Evolutionary conservation across 2,329 filamentous ascomycete species (phyloP), one percentile per base, ranked within the genome.

Genomic region (Fusarium vanettenii): DNA sequence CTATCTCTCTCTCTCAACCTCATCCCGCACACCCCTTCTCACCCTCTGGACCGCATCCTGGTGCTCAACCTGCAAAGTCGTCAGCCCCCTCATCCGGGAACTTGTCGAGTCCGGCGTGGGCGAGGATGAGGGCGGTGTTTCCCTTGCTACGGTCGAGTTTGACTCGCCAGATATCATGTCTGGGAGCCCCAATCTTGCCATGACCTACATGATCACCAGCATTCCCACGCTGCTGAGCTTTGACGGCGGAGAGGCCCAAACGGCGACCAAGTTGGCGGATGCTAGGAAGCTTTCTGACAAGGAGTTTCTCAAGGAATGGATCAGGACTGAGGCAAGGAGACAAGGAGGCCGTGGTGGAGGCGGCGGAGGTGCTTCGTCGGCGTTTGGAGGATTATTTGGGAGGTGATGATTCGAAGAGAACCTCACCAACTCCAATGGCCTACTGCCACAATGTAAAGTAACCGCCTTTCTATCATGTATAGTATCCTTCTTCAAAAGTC

Each of bases 41-140:
- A 91, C 89, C 2, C 82, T 91, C 45, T 92, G 89, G 90, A 90
- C 89, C 0, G 85, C 89, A 1, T 88, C 88, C 9, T 91, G 86
- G 83, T 91, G 90, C 79, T 81, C 86, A 6, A 87, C 88, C 18
- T 91, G 90, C 80, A 85, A 84, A 55, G 79, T 81, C 35, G 84
- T 91, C 27, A 81, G 82, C 6, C 89, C 89, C 5, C 80, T 90
- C 13, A 61, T 91, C 7, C 79, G 79, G 14, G 82, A 84, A 13
- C 83, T 91, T 35, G 79, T 92, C 55, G 83, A 85, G 75, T 83
- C 84, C 4, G 87, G 88, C 60, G 83, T 88, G 4, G 89, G 89
- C 66, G 88, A 90, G 80, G 82, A 81, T 1, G 86, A 90, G 78
- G 89, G 89, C 74, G 89, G 89, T 29, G 87, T 92, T 7, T 84